These are phyloP conservation scores for Biscogniauxia sp. DNA, from an alignment of 2,329 filamentous ascomycete species.

Conservation along the genomic window DNA sequence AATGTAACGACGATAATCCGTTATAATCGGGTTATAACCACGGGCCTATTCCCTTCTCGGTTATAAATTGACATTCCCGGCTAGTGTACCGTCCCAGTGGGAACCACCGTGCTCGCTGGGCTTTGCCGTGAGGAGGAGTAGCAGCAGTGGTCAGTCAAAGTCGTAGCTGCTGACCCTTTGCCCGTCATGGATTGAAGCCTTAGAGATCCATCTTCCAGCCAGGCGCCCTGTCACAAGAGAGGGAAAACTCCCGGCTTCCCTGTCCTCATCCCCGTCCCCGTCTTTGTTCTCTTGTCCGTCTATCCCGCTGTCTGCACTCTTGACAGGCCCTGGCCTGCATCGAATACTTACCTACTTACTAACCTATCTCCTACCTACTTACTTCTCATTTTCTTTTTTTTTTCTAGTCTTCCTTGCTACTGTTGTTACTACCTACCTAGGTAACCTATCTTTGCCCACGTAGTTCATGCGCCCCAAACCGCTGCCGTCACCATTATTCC, in stretches of 20 bases:
- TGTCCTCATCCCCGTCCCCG: background rate
- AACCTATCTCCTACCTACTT: background rate
- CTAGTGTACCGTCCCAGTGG: constrained; percentile 2
- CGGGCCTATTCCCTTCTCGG: background rate
- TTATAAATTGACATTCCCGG: constrained; percentile 1
- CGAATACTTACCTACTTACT: too few species aligned
- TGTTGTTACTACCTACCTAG: background rate
- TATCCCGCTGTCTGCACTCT: background rate
- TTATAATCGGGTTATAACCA: background rate
- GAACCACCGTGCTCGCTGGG: background rate
- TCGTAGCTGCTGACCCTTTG: background rate
- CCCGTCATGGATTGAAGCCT: background rate
- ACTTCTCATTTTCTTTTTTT: background rate
- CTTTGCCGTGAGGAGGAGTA: background rate
- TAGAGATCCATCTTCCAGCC: background rate
- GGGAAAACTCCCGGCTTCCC: constrained; percentile 1
- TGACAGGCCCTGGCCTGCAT: background rate
- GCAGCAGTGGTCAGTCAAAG: background rate
- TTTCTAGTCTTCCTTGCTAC: too few species aligned
- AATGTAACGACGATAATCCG: too few species aligned
- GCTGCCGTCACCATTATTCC: background rate
- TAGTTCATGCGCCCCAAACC: background rate
- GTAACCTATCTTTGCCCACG: too few species aligned
- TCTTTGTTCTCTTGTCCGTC: background rate
- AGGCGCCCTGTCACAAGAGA: background rate